These are phyloP conservation scores for Monilinia aucupariae DNA, from an alignment of 2,329 filamentous ascomycete species.

Conservation along the genomic window DNA sequence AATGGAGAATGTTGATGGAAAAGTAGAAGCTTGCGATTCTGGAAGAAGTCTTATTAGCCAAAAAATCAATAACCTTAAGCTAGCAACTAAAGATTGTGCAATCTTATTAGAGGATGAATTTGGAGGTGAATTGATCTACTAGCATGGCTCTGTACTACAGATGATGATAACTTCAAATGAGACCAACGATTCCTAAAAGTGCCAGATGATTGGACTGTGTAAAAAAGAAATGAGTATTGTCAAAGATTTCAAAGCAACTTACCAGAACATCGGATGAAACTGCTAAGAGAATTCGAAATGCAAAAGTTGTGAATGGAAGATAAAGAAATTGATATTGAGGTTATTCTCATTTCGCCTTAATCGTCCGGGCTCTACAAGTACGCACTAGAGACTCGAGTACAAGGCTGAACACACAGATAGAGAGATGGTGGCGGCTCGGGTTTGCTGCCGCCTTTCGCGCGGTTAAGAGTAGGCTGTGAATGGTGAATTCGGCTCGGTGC, in stretches of 20 bases:
- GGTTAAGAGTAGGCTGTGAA: background rate
- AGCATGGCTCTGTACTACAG: background rate
- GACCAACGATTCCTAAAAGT: background rate
- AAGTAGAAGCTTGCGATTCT: background rate
- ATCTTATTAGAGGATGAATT: background rate
- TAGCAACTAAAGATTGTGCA: background rate
- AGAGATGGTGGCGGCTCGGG: background rate
- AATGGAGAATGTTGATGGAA: background rate
- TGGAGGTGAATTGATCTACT: conserved; percentile 5
- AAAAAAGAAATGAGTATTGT: background rate
- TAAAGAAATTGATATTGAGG: background rate
- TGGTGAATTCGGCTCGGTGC: background rate
- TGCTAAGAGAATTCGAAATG: background rate
- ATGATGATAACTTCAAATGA: background rate
- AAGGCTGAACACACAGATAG: background rate
- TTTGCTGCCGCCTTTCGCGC: background rate
- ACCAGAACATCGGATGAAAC: background rate
- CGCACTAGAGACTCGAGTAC: too few relatives aligned
- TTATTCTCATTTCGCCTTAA: background rate
- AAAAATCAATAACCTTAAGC: background rate
- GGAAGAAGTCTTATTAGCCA: conserved; percentile 11
- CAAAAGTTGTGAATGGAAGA: background rate
- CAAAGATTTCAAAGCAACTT: background rate
- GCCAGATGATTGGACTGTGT: background rate
- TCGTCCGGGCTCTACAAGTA: background rate